These are phyloP conservation scores for Bonnemaisonia californica DNA, from an alignment of 31 red algal species.

Conservation along the genomic window DNA sequence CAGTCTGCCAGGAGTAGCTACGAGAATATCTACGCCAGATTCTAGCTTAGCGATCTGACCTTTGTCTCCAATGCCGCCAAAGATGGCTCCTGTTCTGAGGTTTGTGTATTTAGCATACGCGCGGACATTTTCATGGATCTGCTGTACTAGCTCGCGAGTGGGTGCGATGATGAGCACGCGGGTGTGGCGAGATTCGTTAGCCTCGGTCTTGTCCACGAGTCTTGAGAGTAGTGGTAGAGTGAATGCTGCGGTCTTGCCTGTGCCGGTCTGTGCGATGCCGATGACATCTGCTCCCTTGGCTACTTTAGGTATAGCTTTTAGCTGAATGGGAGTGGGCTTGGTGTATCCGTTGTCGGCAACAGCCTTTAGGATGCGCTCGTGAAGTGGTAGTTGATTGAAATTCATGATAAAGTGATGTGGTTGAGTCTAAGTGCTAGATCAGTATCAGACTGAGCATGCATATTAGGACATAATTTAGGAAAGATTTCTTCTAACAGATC, in stretches of 20 bases:
- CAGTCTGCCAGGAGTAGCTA: slow-evolving; percentile 92
- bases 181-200: slow-evolving; percentile 46
- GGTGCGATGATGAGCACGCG: slow-evolving; percentile 84
- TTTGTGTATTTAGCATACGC: slow-evolving; percentile 47
- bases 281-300: slow-evolving; percentile 76
- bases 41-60: slow-evolving; percentile 66
- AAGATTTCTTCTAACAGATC: too few relatives aligned
- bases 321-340: slow-evolving; percentile 91
- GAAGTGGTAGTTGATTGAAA: slow-evolving; percentile 70
- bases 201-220: slow-evolving; percentile 49
- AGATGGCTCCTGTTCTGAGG: slow-evolving; percentile 38
- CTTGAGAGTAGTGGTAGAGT: slow-evolving; percentile 84
- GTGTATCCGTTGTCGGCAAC: slow-evolving; percentile 70
- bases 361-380: slow-evolving; percentile 51
- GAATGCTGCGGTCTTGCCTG: slow-evolving; percentile 97
- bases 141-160: slow-evolving; percentile 91
- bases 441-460: too few relatives aligned
- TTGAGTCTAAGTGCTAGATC: too few relatives aligned
- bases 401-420: too few relatives aligned
- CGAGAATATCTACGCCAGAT: slow-evolving; percentile 64
- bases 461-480: too few relatives aligned
- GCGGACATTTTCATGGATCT: slow-evolving; percentile 60
- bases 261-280: slow-evolving; percentile 85
- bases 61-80: slow-evolving; percentile 74
- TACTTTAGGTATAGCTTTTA: slow-evolving; percentile 76